These are phyloP conservation scores for Cephaloascus albidus DNA, from an alignment of 805 yeast species.

Conservation along the genomic window DNA sequence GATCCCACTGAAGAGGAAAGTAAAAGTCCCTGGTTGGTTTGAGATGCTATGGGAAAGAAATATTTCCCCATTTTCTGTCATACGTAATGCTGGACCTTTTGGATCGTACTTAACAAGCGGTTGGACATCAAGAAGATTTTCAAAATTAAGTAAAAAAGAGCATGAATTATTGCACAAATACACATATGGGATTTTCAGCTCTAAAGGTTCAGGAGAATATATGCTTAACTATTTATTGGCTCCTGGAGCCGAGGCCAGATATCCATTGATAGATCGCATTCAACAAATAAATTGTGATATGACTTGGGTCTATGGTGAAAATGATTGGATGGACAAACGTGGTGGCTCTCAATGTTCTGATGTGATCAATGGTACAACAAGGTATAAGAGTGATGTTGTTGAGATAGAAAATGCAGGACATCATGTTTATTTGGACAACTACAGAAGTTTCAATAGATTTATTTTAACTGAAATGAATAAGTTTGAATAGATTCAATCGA, in stretches of 20 bases:
- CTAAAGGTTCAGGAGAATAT: slow-evolving; percentile 89
- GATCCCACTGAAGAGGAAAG: slow-evolving; percentile 31
- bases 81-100: slow-evolving; percentile 67
- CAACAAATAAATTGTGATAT: slow-evolving; percentile 48
- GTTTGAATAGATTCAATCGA: too few species aligned
- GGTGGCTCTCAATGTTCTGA: slow-evolving; percentile 37
- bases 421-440: slow-evolving; percentile 70
- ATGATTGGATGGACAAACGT: slow-evolving; percentile 50
- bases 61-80: slow-evolving; percentile 76
- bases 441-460: slow-evolving; percentile 39
- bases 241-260: slow-evolving; percentile 86
- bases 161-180: slow-evolving; percentile 59
- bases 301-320: slow-evolving; percentile 80
- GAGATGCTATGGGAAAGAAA: slow-evolving; percentile 76
- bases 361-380: slow-evolving; percentile 18
- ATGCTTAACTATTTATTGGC: slow-evolving; percentile 74
- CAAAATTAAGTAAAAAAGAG: slow-evolving; percentile 39
- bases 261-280: slow-evolving; percentile 52
- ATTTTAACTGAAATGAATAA: slow-evolving; percentile 42
- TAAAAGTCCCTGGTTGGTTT: slow-evolving; percentile 68
- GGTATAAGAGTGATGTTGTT: slow-evolving; percentile 15
- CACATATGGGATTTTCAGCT: slow-evolving; percentile 75
- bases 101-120: slow-evolving; percentile 84
- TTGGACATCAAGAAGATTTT: slow-evolving; percentile 81
- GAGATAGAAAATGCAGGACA: slow-evolving; percentile 58